A percentile compares a stretch with the other conserved stretches of the same genome.
phyloP scores from a whole-genome alignment of 306 rosid species.

The Begonia fuchsioides region DNA sequence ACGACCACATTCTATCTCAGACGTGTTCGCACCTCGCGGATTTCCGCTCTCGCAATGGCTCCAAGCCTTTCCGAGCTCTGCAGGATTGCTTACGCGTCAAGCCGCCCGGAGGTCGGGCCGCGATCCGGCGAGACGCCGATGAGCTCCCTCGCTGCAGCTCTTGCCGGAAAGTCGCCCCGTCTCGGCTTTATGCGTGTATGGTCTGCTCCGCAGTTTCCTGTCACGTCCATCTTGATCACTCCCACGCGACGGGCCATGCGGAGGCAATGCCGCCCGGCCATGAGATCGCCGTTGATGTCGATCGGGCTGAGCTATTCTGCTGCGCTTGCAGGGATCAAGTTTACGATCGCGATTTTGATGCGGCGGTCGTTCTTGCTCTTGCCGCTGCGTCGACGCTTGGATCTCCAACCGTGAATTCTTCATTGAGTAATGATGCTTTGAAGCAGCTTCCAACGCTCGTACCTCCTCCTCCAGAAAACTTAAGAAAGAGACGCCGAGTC shows the following conservation, averaged over 20 bases:
- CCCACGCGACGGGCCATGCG: slow-evolving; percentile 76
- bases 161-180: not conserved
- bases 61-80: slow-evolving; percentile 69
- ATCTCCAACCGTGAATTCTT: slow-evolving; percentile 11
- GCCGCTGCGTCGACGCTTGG: slow-evolving; percentile 41
- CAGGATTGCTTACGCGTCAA: not conserved
- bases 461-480: slow-evolving; percentile 51
- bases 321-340: slow-evolving; percentile 81
- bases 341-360: slow-evolving; percentile 83
- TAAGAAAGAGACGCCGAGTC: slow-evolving; percentile 63
- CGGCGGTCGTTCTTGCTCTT: slow-evolving; percentile 66
- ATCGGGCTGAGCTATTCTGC: slow-evolving; percentile 92
- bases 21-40: slow-evolving; percentile 70
- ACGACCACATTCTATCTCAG: slow-evolving; percentile 40
- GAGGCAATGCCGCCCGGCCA: slow-evolving; percentile 52
- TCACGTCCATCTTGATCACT: slow-evolving; percentile 1
- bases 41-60: slow-evolving; percentile 46
- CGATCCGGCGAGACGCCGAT: not conserved
- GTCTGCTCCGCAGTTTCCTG: not conserved
- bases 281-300: slow-evolving; percentile 84
- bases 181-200: slow-evolving; percentile 25
- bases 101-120: not conserved
- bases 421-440: slow-evolving; percentile 3
- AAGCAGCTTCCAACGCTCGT: slow-evolving; percentile 4
- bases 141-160: not conserved